A percentile compares a stretch with the other conserved stretches of the same genome.
phyloP scores from a whole-genome alignment of 75 land plant genomes.

The Pinus taeda region DNA sequence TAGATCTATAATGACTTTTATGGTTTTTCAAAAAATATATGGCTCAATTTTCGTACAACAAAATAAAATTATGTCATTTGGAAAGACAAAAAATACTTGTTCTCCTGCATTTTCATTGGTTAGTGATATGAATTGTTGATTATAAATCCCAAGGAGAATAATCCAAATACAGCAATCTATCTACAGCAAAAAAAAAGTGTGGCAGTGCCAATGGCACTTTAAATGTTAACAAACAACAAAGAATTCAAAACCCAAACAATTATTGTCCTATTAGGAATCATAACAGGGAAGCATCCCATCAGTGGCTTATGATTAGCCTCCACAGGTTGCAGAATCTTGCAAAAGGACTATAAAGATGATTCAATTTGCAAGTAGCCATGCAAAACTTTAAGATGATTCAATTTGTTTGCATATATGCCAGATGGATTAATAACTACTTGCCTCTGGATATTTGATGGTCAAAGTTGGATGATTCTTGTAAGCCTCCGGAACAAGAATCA shows the following conservation, averaged over 20 bases:
- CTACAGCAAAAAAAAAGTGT: background rate
- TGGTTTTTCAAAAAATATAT: too few species aligned
- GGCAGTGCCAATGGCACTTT: background rate
- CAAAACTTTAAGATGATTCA: background rate
- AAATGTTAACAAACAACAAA: background rate
- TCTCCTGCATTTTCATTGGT: background rate
- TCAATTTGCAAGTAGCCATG: background rate
- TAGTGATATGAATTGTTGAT: background rate
- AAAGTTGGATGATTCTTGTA: slow-evolving; percentile 98
- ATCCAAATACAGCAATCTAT: background rate
- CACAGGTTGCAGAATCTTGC: background rate
- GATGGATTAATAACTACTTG: slow-evolving; percentile 17
- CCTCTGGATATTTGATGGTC: slow-evolving; percentile 93
- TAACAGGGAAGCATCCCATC: background rate
- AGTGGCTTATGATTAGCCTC: background rate
- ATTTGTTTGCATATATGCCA: background rate
- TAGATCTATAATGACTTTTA: too few species aligned
- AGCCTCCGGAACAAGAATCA: slow-evolving; percentile 99
- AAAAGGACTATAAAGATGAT: background rate
- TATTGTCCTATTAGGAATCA: background rate
- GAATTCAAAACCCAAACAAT: background rate
- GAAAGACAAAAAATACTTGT: background rate
- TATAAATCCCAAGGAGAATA: background rate
- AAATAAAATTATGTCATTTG: background rate
- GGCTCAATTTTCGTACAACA: too few species aligned